Percentiles rank a stretch among this genome's conserved stretches.
These are phyloP conservation scores for Neocatenulostroma microsporum DNA, from an alignment of 2,329 filamentous ascomycete genomes.

Conservation along the genomic window DNA sequence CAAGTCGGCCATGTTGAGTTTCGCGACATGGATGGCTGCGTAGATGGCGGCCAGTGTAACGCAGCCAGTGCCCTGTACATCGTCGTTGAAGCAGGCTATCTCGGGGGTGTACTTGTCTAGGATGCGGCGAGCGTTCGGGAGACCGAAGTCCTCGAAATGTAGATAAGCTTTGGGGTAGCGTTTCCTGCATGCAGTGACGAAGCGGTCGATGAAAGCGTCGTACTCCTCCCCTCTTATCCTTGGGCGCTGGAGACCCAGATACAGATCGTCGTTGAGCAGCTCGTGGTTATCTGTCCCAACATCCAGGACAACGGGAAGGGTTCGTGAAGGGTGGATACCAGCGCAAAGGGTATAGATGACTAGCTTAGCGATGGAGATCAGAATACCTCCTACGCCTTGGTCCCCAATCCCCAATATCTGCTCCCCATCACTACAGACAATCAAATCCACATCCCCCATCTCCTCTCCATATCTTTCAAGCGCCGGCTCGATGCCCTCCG, in stretches of 20 bases:
- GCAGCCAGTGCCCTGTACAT: slow-evolving; percentile 82
- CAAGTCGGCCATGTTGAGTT: slow-evolving; percentile 58
- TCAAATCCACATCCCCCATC: slow-evolving; percentile 79
- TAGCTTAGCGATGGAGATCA: slow-evolving; percentile 79
- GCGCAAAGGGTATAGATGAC: slow-evolving; percentile 76
- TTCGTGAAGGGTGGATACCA: slow-evolving; percentile 73
- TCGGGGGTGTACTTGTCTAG: slow-evolving; percentile 66
- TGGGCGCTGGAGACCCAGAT: slow-evolving; percentile 63
- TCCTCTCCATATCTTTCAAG: slow-evolving; percentile 59
- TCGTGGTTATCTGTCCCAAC: slow-evolving; percentile 77
- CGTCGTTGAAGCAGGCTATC: slow-evolving; percentile 83
- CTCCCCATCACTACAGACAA: slow-evolving; percentile 70
- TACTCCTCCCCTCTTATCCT: slow-evolving; percentile 65
- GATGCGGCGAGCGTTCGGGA: slow-evolving; percentile 66
- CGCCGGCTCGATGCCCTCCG: slow-evolving; percentile 57
- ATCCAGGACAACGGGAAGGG: slow-evolving; percentile 74
- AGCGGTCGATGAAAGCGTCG: slow-evolving; percentile 63
- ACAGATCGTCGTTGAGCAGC: slow-evolving; percentile 66
- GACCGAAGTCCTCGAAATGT: slow-evolving; percentile 80
- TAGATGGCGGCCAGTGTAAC: slow-evolving; percentile 78
- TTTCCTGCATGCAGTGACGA: slow-evolving; percentile 60
- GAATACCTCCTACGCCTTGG: slow-evolving; percentile 74
- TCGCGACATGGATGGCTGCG: slow-evolving; percentile 62
- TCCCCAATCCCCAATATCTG: slow-evolving; percentile 81
- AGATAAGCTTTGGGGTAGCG: slow-evolving; percentile 74